These are phyloP conservation scores for Termitomyces titanicus DNA, from an alignment of 768 basidiomycete species.

Conservation along the genomic window DNA sequence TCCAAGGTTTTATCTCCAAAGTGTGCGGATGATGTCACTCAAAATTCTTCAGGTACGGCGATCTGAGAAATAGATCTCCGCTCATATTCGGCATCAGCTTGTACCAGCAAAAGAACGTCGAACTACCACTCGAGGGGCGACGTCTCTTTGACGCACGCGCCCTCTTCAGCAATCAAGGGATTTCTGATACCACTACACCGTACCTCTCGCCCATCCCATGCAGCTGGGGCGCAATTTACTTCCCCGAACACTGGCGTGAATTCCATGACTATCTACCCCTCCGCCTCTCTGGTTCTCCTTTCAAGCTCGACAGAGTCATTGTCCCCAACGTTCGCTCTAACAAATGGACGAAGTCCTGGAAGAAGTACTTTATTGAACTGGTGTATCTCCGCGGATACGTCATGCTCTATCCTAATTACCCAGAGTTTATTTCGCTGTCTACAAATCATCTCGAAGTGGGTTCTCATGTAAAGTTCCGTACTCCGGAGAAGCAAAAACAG, in stretches of 20 bases:
- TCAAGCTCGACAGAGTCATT: constrained; percentile 41
- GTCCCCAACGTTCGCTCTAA: constrained; percentile 80
- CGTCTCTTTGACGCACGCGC: constrained; percentile 61
- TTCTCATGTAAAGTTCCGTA: constrained; percentile 65
- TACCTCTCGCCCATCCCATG: constrained; percentile 88
- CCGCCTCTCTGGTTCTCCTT: constrained; percentile 55
- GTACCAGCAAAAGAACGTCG: constrained; percentile 82
- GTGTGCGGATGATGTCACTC: neutral
- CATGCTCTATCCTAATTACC: constrained; percentile 89
- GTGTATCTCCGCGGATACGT: constrained; percentile 77
- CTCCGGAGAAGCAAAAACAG: constrained; percentile 54
- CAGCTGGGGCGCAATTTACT: constrained; percentile 91
- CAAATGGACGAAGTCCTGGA: constrained; percentile 81
- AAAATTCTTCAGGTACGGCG: constrained; percentile 53
- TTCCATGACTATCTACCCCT: constrained; percentile 74
- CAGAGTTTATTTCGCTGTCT: constrained; percentile 67
- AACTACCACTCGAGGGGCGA: constrained; percentile 66
- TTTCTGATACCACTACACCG: constrained; percentile 51
- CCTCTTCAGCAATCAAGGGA: constrained; percentile 43
- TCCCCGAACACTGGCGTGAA: constrained; percentile 85
- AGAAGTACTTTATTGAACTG: constrained; percentile 86
- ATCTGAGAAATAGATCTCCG: constrained; percentile 31
- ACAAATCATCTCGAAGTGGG: constrained; percentile 91
- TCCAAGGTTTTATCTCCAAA: constrained; percentile 22
- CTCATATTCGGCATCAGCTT: constrained; percentile 77